These are phyloP conservation scores for Populus trichocarpa DNA, from an alignment of 441 rosid species.

Conservation along the genomic window DNA sequence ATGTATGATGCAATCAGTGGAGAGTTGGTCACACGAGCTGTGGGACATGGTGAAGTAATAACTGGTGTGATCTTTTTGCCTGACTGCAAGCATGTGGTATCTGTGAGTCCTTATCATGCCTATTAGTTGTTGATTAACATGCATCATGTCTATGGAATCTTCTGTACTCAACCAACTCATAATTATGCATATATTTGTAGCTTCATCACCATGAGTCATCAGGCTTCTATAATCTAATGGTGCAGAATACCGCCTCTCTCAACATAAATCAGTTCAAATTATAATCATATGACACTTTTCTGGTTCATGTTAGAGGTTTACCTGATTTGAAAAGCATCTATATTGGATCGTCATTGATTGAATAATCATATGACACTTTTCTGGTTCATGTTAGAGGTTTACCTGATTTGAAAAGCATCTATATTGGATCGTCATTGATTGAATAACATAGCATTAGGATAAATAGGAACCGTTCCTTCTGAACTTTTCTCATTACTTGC, in stretches of 20 bases:
- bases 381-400: not conserved
- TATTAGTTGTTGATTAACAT: constrained; percentile 8
- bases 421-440: not conserved
- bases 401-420: not conserved
- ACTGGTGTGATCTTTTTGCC: constrained; percentile 85
- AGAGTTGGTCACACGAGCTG: constrained; percentile 65
- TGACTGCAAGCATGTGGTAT: constrained; percentile 80
- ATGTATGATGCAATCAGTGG: constrained; percentile 60
- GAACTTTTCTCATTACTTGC: not conserved
- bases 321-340: not conserved
- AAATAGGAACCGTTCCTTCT: not conserved
- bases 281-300: not conserved
- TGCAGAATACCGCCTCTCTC: not conserved
- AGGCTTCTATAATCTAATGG: not conserved
- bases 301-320: not conserved
- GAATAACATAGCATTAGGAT: not conserved
- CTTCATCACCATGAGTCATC: not conserved
- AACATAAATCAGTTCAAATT: not conserved
- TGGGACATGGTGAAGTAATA: constrained; percentile 77
- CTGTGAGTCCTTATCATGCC: constrained; percentile 53
- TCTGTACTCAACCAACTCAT: not conserved
- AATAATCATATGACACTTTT: not conserved
- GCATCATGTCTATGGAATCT: constrained; percentile 4
- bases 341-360: not conserved
- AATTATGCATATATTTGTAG: not conserved